Evolutionary conservation across 1,284 basidiomycete species (phyloP).

Genomic region (Moesziomyces sp.): DNA sequence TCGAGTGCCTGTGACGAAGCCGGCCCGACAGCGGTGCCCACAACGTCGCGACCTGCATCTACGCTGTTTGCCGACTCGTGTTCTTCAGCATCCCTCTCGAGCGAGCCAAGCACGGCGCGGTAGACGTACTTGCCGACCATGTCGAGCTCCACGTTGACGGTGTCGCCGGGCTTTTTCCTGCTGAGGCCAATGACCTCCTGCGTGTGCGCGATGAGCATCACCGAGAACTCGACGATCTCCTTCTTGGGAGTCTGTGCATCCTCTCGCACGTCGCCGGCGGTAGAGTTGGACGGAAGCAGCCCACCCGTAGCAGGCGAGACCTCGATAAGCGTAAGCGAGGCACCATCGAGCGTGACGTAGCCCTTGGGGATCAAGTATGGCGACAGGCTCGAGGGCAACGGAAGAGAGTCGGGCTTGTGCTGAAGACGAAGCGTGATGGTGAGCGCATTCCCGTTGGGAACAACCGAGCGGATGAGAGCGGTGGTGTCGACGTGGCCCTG

Average conservation of each 20-base stretch:
- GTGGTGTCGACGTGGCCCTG: constrained; percentile 85
- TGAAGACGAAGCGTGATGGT: constrained; percentile 78
- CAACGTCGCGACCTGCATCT: constrained; percentile 32
- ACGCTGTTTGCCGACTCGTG: constrained; percentile 23
- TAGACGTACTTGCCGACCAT: constrained; percentile 67
- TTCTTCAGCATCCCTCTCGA: constrained; percentile 43
- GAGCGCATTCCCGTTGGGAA: constrained; percentile 86
- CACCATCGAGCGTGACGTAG: constrained; percentile 93
- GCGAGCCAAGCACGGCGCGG: constrained; percentile 54
- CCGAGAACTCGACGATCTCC: constrained; percentile 64
- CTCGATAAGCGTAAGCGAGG: constrained; percentile 88
- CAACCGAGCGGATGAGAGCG: constrained; percentile 71
- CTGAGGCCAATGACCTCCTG: constrained; percentile 65
- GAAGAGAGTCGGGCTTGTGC: constrained; percentile 68
- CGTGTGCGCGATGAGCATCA: constrained; percentile 67
- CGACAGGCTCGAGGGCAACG: constrained; percentile 76
- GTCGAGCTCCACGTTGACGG: constrained; percentile 66
- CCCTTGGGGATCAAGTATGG: constrained; percentile 95
- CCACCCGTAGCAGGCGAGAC: constrained; percentile 71
- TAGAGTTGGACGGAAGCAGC: constrained; percentile 47
- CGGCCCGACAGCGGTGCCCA: constrained; percentile 24
- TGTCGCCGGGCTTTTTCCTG: constrained; percentile 61
- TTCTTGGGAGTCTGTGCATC: constrained; percentile 36
- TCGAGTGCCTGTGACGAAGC: constrained; percentile 44
- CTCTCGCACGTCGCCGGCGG: constrained; percentile 40